Conservation (phyloP, 345 rosid genomes). For the Gossypium anomalum region DNA sequence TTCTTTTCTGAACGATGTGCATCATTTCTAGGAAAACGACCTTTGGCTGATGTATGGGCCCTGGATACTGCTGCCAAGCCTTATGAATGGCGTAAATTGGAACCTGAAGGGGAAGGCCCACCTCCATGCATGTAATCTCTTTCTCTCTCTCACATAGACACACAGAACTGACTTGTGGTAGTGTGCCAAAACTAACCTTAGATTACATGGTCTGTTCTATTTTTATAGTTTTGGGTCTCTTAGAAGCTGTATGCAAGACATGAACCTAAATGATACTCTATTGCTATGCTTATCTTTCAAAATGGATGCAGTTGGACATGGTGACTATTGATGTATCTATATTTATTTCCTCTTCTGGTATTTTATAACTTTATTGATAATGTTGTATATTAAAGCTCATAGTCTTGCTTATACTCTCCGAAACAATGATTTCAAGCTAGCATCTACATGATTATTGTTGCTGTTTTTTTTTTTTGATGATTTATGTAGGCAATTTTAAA, state of each 20-base stretch:
- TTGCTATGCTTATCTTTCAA: not conserved
- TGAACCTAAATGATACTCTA: not conserved
- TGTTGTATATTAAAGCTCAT: not conserved
- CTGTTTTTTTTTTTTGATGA: not conserved
- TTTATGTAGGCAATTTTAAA: not conserved
- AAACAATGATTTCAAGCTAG: not conserved
- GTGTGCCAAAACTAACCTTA: not conserved
- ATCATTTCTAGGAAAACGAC: conserved; percentile 72
- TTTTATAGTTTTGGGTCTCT: conserved; percentile 5
- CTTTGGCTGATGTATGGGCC: conserved; percentile 99
- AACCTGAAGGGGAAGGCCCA: conserved; percentile 99
- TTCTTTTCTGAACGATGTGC: conserved; percentile 6
- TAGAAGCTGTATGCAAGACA: not conserved
- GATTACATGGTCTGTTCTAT: not conserved
- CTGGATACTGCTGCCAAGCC: conserved; percentile 99
- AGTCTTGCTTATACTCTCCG: not conserved
- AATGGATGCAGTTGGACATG: not conserved
- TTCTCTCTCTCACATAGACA: conserved; percentile 11
- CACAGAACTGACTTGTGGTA: not conserved
- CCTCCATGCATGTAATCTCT: conserved; percentile 94
- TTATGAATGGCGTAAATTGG: conserved; percentile 99
- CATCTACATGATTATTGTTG: not conserved
- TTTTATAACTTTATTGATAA: not conserved
- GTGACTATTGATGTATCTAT: not conserved
- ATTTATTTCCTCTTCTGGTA: not conserved